Percentiles rank a stretch among this genome's conserved stretches.
These are phyloP conservation scores for Suillus placidus DNA, from an alignment of 768 basidiomycete species.

Conservation along the genomic window DNA sequence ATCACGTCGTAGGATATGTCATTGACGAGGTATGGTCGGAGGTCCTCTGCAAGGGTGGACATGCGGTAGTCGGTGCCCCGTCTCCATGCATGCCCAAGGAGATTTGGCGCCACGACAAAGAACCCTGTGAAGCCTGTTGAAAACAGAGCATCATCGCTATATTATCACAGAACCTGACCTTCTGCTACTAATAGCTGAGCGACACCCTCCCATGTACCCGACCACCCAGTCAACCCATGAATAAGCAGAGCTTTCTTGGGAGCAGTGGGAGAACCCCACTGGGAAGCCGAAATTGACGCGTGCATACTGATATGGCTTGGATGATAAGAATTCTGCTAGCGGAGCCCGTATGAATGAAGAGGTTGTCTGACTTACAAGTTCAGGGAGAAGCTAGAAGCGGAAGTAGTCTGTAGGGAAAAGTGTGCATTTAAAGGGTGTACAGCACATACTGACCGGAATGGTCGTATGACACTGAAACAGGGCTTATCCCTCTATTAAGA, in stretches of 20 bases:
- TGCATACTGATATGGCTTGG: not conserved
- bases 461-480: not conserved
- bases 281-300: constrained; percentile 10
- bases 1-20: constrained; percentile 20
- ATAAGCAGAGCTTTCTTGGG: constrained; percentile 18
- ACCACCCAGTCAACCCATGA: constrained; percentile 19
- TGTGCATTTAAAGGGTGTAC: not conserved
- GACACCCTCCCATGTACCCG: constrained; percentile 22
- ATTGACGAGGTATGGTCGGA: constrained; percentile 14
- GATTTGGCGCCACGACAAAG: constrained; percentile 25
- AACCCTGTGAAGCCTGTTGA: constrained; percentile 15
- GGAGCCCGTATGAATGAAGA: too few relatives aligned
- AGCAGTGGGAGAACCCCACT: constrained; percentile 22
- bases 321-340: not conserved
- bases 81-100: constrained; percentile 19
- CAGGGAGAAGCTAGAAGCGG: not conserved
- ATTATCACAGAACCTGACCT: constrained; percentile 13
- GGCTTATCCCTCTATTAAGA: not conserved
- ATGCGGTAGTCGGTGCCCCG: constrained; percentile 14
- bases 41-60: constrained; percentile 17
- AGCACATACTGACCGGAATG: not conserved
- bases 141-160: constrained; percentile 5
- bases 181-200: constrained; percentile 18
- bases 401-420: not conserved
- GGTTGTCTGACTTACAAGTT: too few relatives aligned